Base-by-base conservation (phyloP, 208 protist species). In the Leishmania turanica region DNA sequence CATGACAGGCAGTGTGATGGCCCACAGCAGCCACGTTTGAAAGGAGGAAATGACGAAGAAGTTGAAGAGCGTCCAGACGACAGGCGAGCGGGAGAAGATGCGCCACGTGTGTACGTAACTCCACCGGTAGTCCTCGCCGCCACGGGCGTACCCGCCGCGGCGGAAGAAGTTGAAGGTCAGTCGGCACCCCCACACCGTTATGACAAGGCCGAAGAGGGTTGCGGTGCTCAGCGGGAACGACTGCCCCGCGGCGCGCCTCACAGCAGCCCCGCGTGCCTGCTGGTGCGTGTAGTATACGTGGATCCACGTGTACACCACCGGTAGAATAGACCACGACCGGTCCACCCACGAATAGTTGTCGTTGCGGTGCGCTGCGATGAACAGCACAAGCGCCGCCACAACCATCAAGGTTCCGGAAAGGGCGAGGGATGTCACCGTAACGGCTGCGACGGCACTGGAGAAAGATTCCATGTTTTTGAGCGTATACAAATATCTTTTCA, bases 291-390 rank as follows among this genome's bases (percentile, higher is more conserved):
- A 92, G 62, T 71, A 86, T 34, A 87, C 75, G 8, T 91, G 83
- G 49, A 94, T 94, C 89, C 88, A 95, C 19, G 91, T 84, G 84
- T 93, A 93, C 49, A 95, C 78, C 7, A 96, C 88, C 0, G 91
- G 92, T 65, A 89, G 64, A 68, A 96, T 92, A 15, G 92, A 95
- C 90, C 92, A 97, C 42, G 84, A 85, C 47, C 94, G 89, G 80
- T 96, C 91, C 24, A 97, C 92, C 88, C 92, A 96, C 34, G 89
- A 96, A 83, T 92, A 94, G 83, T 96, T 96, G 75, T 87, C 71
- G 80, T 93, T 79, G 64, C 88, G 74, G 66, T 83, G 78, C 5
- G 92, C 84, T 21, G 79, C 84, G 11, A 91, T 54, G 81, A 94
- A 97, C 45, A 92, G 79, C 34, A 92, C 27, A 8, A 93, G 64